Evolutionary conservation across 2,329 filamentous ascomycete species (phyloP).

Genomic region (Hymenoscyphus infarciens): DNA sequence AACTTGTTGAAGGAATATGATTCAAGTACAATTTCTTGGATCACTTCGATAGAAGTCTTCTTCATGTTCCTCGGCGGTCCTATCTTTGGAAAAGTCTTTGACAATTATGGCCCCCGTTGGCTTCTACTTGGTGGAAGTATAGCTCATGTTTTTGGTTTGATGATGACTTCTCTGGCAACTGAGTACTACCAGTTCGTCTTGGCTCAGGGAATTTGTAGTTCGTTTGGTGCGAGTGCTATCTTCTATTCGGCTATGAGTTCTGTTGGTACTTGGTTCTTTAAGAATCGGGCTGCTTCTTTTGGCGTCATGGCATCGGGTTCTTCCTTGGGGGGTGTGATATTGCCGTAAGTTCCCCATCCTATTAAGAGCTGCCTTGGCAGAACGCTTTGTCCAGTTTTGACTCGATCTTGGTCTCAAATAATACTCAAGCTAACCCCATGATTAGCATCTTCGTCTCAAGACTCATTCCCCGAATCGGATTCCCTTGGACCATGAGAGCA

Average conservation of each 20-base stretch:
- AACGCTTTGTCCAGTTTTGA: too few relatives aligned
- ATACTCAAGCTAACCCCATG: slow-evolving; percentile 3
- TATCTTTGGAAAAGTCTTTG: slow-evolving; percentile 60
- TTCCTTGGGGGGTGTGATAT: slow-evolving; percentile 52
- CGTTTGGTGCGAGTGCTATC: slow-evolving; percentile 44
- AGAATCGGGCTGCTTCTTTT: slow-evolving; percentile 45
- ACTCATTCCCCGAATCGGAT: slow-evolving; percentile 50
- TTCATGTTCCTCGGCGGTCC: slow-evolving; percentile 54
- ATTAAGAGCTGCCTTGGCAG: too few relatives aligned
- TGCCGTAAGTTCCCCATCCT: slow-evolving; percentile 47
- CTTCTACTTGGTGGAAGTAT: slow-evolving; percentile 51
- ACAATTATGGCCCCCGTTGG: slow-evolving; percentile 55
- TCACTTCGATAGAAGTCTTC: slow-evolving; percentile 53
- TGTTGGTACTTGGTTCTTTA: slow-evolving; percentile 47
- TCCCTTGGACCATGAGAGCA: slow-evolving; percentile 55
- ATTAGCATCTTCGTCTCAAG: slow-evolving; percentile 51
- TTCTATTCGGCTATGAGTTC: slow-evolving; percentile 43
- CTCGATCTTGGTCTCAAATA: too few relatives aligned
- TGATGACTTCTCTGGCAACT: slow-evolving; percentile 58
- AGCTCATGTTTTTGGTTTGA: slow-evolving; percentile 56
- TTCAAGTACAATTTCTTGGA: slow-evolving; percentile 58
- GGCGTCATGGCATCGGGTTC: slow-evolving; percentile 48
- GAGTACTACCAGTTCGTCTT: slow-evolving; percentile 53
- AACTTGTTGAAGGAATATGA: slow-evolving; percentile 47
- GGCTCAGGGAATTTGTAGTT: slow-evolving; percentile 44